phyloP scores from a whole-genome alignment of 805 yeast genomes.

The Candida pini region DNA sequence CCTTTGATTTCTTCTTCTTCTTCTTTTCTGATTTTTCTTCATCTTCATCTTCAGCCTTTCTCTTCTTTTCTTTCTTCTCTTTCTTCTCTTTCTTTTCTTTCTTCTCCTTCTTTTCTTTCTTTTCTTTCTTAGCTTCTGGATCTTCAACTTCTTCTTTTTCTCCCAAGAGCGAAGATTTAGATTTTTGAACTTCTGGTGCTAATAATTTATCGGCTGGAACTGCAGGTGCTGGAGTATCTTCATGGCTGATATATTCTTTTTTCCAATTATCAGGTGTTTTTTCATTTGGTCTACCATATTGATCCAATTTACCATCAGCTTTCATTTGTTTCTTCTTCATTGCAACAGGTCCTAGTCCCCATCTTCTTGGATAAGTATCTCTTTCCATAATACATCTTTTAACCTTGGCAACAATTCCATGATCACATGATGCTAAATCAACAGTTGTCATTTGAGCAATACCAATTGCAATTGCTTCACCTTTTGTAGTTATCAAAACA shows the following conservation, averaged over 20 bases:
- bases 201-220: slow-evolving; percentile 48
- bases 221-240: slow-evolving; percentile 55
- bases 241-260: slow-evolving; percentile 69
- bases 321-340: slow-evolving; percentile 97
- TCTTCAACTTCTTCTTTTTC: slow-evolving; percentile 27
- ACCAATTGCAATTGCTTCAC: slow-evolving; percentile 98
- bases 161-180: slow-evolving; percentile 42
- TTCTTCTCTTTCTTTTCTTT: slow-evolving; percentile 50
- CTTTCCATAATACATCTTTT: slow-evolving; percentile 99
- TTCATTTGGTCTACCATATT: slow-evolving; percentile 90
- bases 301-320: slow-evolving; percentile 95
- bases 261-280: slow-evolving; percentile 94
- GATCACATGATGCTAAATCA: slow-evolving; percentile 94
- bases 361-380: slow-evolving; percentile 98
- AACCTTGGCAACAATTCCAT: slow-evolving; percentile 97
- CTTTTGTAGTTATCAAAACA: slow-evolving; percentile 96
- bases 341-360: slow-evolving; percentile 99
- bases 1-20: slow-evolving; percentile 24
- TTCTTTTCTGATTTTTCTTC: slow-evolving; percentile 20
- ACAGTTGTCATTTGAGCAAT: slow-evolving; percentile 99
- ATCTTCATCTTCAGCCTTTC: slow-evolving; percentile 38
- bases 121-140: slow-evolving; percentile 14
- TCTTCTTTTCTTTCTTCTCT: slow-evolving; percentile 38
- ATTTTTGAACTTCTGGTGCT: slow-evolving; percentile 32
- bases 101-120: slow-evolving; percentile 41